Evolutionary conservation across 306 rosid species (phyloP).

Genomic region (Geum urbanum): DNA sequence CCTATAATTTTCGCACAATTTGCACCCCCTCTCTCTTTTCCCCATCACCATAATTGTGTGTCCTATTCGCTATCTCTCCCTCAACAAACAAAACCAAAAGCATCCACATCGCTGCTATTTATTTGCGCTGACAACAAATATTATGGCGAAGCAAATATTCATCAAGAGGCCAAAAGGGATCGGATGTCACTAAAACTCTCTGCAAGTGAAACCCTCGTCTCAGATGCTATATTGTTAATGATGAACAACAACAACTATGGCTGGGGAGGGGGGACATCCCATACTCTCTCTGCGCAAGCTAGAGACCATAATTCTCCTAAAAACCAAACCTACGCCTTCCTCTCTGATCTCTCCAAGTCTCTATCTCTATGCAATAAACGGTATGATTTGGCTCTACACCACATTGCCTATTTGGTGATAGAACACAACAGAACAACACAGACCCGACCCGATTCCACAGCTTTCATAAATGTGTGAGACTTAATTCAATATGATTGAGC

Average conservation of each 20-base stretch:
- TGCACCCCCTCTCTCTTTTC: not conserved
- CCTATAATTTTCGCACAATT: conserved; percentile 3
- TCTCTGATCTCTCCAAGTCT: conserved; percentile 18
- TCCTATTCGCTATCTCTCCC: not conserved
- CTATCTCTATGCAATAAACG: conserved; percentile 27
- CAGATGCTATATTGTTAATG: conserved; percentile 29
- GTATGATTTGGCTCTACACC: conserved; percentile 33
- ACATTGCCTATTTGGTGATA: conserved; percentile 35
- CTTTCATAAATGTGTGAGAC: conserved; percentile 28
- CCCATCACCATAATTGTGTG: conserved; percentile 14
- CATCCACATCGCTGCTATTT: conserved; percentile 21
- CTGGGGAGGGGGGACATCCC: conserved; percentile 25
- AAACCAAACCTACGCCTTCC: conserved; percentile 30
- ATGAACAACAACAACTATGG: conserved; percentile 12
- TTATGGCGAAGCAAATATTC: not conserved
- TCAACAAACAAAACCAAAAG: conserved; percentile 16
- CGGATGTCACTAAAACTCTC: conserved; percentile 3
- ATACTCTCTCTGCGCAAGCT: conserved; percentile 23
- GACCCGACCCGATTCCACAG: conserved; percentile 16
- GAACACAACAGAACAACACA: conserved; percentile 8
- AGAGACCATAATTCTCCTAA: conserved; percentile 41
- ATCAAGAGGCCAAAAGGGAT: conserved; percentile 5
- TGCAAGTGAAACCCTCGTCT: conserved; percentile 20
- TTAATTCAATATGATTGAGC: not conserved
- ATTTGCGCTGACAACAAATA: not conserved